phyloP scores from a whole-genome alignment of 2,329 filamentous ascomycete species.

The Endoconidiophora laricicola region DNA sequence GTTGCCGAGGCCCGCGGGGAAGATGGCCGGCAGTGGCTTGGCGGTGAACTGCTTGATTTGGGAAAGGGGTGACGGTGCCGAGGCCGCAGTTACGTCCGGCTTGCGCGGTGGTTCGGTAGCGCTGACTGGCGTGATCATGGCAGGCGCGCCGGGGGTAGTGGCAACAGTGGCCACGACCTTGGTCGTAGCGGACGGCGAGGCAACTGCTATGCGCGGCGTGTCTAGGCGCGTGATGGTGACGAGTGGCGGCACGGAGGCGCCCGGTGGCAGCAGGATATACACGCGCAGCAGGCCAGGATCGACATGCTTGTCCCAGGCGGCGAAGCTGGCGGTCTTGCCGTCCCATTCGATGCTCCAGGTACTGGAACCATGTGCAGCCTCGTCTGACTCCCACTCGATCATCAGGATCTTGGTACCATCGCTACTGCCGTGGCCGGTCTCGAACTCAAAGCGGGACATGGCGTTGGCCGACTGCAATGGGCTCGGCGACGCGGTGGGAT shows the following conservation, averaged over 20 bases:
- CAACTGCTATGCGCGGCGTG: conserved; percentile 11
- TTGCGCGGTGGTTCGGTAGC: conserved; percentile 17
- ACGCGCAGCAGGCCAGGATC: conserved; percentile 37
- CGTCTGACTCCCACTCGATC: conserved; percentile 61
- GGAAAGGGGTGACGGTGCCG: background rate
- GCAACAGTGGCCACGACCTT: conserved; percentile 2
- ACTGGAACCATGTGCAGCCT: conserved; percentile 9
- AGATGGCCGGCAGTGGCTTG: conserved; percentile 76
- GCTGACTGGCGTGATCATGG: conserved; percentile 10
- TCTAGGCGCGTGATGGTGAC: conserved; percentile 43
- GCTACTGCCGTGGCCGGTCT: conserved; percentile 49
- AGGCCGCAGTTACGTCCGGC: background rate
- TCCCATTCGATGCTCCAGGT: conserved; percentile 71
- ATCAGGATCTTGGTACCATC: conserved; percentile 84
- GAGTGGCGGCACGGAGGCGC: conserved; percentile 51
- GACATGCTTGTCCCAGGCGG: conserved; percentile 29
- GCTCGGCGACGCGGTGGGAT: conserved; percentile 1
- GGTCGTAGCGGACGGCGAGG: background rate
- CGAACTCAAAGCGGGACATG: conserved; percentile 64
- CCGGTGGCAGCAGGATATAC: conserved; percentile 67
- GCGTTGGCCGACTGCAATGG: conserved; percentile 7
- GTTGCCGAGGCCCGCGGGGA: conserved; percentile 55
- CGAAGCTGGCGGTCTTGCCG: conserved; percentile 44
- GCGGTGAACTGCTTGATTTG: conserved; percentile 29
- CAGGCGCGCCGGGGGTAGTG: background rate